A percentile compares a stretch with the other conserved stretches of the same genome.
Evolutionary conservation across 129 eudicot genomes (phyloP).

Genomic region (Dittrichia graveolens): DNA sequence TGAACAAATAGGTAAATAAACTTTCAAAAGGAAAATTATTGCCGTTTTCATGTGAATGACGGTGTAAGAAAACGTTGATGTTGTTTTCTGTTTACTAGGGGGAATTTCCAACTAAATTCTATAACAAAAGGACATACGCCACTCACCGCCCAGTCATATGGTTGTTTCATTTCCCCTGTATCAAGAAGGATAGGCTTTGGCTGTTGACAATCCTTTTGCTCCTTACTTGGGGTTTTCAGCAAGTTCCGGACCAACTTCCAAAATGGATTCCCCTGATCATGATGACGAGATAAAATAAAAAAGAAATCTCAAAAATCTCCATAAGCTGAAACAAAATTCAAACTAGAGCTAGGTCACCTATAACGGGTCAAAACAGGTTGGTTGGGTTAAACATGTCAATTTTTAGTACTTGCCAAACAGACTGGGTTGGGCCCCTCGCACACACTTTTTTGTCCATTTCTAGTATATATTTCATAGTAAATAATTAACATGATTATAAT

Average conservation of each 20-base stretch:
- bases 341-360: neutral
- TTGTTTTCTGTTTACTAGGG: neutral
- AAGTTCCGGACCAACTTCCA: constrained; percentile 89
- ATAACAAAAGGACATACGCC: neutral
- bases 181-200: constrained; percentile 96
- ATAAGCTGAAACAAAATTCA: neutral
- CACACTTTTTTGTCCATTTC: neutral
- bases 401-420: neutral
- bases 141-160: constrained; percentile 99
- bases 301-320: neutral
- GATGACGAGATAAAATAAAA: constrained; percentile 1
- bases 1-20: neutral
- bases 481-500: no score
- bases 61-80: neutral
- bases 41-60: neutral
- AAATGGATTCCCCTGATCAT: constrained; percentile 81
- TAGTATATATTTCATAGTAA: neutral
- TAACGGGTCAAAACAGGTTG: neutral
- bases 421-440: neutral
- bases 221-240: constrained; percentile 72
- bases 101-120: neutral
- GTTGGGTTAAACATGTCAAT: neutral
- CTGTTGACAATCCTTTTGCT: constrained; percentile 85
- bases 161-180: constrained; percentile 95
- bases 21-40: neutral